These are phyloP conservation scores for Zostera marina DNA, from an alignment of 116 monocot genomes.

Conservation along the genomic window DNA sequence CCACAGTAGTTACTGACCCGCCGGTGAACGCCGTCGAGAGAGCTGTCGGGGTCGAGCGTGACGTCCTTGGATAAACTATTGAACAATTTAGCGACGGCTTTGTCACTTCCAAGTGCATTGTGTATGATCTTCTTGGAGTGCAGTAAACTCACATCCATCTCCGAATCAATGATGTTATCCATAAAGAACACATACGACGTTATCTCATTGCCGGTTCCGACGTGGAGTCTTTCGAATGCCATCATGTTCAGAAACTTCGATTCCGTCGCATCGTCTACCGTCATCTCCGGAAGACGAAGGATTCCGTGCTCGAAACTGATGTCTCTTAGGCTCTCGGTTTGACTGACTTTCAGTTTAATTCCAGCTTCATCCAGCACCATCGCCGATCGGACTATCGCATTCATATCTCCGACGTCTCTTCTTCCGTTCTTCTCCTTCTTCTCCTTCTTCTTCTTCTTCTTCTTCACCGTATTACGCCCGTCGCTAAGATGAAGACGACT, in stretches of 20 bases:
- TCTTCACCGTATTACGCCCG: too few relatives aligned
- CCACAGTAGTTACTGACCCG: constrained; percentile 41
- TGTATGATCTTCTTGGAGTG: constrained; percentile 39
- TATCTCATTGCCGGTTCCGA: constrained; percentile 44
- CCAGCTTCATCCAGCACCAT: constrained; percentile 59
- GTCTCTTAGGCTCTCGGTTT: constrained; percentile 37
- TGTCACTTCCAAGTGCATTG: constrained; percentile 65
- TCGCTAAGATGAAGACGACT: constrained; percentile 26
- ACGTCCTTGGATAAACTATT: constrained; percentile 49
- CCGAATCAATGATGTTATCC: constrained; percentile 72
- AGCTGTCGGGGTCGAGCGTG: constrained; percentile 32
- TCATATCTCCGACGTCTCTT: too few relatives aligned
- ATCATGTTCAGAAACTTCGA: constrained; percentile 55
- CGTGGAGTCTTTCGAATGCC: constrained; percentile 78
- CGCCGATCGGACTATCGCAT: constrained; percentile 35
- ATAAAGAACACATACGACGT: constrained; percentile 82
- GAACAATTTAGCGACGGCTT: constrained; percentile 70
- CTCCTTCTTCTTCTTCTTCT: neutral
- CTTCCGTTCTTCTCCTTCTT: neutral
- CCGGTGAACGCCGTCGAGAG: constrained; percentile 28
- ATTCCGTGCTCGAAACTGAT: constrained; percentile 46
- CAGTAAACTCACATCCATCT: constrained; percentile 50
- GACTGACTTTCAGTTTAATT: constrained; percentile 30
- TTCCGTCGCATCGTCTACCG: constrained; percentile 49
- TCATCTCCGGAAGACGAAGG: constrained; percentile 34